Evolutionary conservation across 2,329 filamentous ascomycete genomes (phyloP).

Genomic region (Periconia sp.): DNA sequence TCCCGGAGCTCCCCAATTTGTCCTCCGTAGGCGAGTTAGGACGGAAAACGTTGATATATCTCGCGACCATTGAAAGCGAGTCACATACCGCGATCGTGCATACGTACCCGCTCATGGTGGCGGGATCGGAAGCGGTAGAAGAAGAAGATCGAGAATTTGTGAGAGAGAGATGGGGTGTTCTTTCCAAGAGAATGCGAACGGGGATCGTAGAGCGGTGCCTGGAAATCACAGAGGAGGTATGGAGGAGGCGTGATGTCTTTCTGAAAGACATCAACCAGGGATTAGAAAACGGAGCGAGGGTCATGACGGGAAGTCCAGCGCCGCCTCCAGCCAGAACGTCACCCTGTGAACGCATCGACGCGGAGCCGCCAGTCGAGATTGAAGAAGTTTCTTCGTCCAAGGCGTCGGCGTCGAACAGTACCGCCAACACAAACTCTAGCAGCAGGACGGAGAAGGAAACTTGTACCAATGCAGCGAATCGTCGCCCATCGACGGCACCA

Average conservation of each 20-base stretch:
- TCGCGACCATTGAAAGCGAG: slow-evolving; percentile 64
- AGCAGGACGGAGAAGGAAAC: neutral
- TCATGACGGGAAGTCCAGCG: slow-evolving; percentile 2
- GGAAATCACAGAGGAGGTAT: slow-evolving; percentile 66
- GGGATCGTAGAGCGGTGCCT: slow-evolving; percentile 66
- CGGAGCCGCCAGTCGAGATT: no score
- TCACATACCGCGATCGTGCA: slow-evolving; percentile 68
- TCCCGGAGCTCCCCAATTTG: slow-evolving; percentile 65
- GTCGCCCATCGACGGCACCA: neutral
- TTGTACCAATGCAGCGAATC: neutral
- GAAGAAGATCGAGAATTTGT: slow-evolving; percentile 66
- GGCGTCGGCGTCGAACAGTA: no score
- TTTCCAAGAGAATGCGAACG: slow-evolving; percentile 63
- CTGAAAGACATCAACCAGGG: slow-evolving; percentile 28
- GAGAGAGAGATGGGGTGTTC: slow-evolving; percentile 60
- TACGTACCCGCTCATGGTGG: slow-evolving; percentile 67
- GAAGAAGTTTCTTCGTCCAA: no score
- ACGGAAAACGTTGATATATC: slow-evolving; percentile 60
- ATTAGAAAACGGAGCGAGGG: neutral
- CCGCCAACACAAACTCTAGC: no score
- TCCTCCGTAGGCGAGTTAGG: slow-evolving; percentile 58
- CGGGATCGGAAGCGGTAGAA: slow-evolving; percentile 63
- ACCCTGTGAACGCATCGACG: no score
- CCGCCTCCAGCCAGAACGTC: neutral
- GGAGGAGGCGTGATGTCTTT: slow-evolving; percentile 63